Conservation (phyloP, 371 early-diverging fungal genomes). For the Funneliformis caledonium region DNA sequence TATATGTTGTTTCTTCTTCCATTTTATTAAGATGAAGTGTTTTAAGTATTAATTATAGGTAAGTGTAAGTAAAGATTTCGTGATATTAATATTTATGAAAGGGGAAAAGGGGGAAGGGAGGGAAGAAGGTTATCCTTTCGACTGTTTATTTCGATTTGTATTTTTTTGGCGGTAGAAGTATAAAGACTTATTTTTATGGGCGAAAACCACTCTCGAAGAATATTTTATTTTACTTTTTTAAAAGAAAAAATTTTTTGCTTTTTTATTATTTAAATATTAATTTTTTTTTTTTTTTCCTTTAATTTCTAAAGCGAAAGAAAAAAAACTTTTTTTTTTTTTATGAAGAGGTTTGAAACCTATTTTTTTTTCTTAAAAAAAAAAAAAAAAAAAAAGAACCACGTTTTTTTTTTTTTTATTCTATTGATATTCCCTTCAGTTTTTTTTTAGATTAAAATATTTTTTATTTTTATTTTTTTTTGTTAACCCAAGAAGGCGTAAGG, state of each 20-base stretch:
- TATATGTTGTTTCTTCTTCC: slow-evolving; percentile 6
- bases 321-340: too few species aligned
- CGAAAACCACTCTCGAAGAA: slow-evolving; percentile 36
- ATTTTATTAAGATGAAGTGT: slow-evolving; percentile 21
- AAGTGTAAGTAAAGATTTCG: not conserved
- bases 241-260: too few species aligned
- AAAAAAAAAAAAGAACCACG: too few species aligned
- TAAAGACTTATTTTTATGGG: not conserved
- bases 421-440: not conserved
- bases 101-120: not conserved
- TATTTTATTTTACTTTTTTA: not conserved
- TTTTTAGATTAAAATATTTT: too few species aligned
- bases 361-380: too few species aligned
- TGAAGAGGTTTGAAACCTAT: too few species aligned
- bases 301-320: too few species aligned
- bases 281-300: too few species aligned
- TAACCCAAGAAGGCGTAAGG: too few species aligned
- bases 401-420: too few species aligned
- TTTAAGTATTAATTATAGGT: slow-evolving; percentile 4
- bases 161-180: not conserved
- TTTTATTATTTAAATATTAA: too few species aligned
- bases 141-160: not conserved
- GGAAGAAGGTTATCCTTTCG: not conserved
- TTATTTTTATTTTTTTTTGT: too few species aligned
- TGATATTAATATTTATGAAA: not conserved